phyloP scores from a whole-genome alignment of 345 rosid genomes.

The Gossypium sturtianum region DNA sequence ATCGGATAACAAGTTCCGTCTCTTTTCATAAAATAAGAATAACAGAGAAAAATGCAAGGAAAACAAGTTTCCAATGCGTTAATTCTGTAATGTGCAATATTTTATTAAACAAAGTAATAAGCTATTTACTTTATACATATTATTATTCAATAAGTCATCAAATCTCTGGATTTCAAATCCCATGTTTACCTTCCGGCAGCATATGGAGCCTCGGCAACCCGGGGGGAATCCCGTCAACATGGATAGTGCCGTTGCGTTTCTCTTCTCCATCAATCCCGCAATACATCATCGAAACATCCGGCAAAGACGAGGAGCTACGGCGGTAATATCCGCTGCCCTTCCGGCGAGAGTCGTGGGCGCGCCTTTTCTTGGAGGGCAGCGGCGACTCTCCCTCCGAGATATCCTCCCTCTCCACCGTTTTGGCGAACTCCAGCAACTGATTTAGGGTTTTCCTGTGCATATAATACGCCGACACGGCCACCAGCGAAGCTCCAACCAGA shows the following conservation, averaged over 20 bases:
- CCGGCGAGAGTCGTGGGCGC: conserved; percentile 21
- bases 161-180: conserved; percentile 11
- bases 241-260: conserved; percentile 53
- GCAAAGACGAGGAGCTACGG: conserved; percentile 61
- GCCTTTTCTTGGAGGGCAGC: conserved; percentile 17
- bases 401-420: conserved; percentile 60
- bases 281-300: conserved; percentile 63
- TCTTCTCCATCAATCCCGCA: conserved; percentile 50
- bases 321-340: conserved; percentile 51
- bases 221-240: conserved; percentile 66
- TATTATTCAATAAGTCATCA: neutral
- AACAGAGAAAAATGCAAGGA: neutral
- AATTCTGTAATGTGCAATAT: neutral
- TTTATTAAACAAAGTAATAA: neutral
- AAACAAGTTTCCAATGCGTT: neutral
- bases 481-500: conserved; percentile 88
- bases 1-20: neutral
- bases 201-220: conserved; percentile 81
- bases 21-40: neutral
- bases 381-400: conserved; percentile 50
- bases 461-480: conserved; percentile 83
- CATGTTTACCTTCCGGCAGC: conserved; percentile 63
- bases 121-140: neutral
- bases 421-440: conserved; percentile 87
- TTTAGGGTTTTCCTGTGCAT: conserved; percentile 93